These are phyloP conservation scores for Vigna angularis DNA, from an alignment of 306 rosid species.

Conservation along the genomic window DNA sequence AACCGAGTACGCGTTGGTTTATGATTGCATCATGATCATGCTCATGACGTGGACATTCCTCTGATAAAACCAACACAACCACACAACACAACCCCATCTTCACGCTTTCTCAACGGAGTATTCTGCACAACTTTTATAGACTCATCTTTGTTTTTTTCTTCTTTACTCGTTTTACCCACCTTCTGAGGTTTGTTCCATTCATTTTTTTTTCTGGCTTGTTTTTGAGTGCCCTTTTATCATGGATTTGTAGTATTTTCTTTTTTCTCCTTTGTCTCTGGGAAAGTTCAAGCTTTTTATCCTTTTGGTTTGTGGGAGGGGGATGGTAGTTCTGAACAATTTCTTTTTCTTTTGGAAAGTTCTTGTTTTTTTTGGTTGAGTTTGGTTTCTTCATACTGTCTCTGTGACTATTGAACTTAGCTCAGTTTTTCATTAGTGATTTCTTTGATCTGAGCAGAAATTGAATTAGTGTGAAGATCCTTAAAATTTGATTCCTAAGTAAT, in stretches of 20 bases:
- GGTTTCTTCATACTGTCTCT: not conserved
- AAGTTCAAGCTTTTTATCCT: slow-evolving; percentile 3
- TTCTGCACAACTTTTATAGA: not conserved
- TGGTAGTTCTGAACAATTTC: slow-evolving; percentile 3
- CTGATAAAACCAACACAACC: not conserved
- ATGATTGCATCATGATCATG: not conserved
- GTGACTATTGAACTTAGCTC: slow-evolving; percentile 4
- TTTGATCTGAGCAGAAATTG: slow-evolving; percentile 38
- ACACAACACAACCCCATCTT: not conserved
- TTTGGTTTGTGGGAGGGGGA: slow-evolving; percentile 12
- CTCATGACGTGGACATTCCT: not conserved
- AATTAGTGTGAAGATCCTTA: not conserved
- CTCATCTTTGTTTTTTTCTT: not conserved
- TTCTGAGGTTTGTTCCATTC: slow-evolving; percentile 50
- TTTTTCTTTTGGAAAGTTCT: not conserved
- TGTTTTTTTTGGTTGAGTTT: not conserved
- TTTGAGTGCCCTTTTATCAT: slow-evolving; percentile 39
- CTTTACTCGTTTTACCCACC: slow-evolving; percentile 10
- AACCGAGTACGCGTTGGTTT: not conserved
- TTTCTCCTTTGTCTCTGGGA: not conserved
- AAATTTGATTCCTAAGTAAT: not conserved
- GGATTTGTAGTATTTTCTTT: slow-evolving; percentile 29
- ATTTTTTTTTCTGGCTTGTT: not conserved
- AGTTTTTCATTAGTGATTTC: not conserved
- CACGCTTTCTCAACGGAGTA: not conserved